phyloP scores from a whole-genome alignment of 1,284 basidiomycete species.

The Fomitopsis betulina region DNA sequence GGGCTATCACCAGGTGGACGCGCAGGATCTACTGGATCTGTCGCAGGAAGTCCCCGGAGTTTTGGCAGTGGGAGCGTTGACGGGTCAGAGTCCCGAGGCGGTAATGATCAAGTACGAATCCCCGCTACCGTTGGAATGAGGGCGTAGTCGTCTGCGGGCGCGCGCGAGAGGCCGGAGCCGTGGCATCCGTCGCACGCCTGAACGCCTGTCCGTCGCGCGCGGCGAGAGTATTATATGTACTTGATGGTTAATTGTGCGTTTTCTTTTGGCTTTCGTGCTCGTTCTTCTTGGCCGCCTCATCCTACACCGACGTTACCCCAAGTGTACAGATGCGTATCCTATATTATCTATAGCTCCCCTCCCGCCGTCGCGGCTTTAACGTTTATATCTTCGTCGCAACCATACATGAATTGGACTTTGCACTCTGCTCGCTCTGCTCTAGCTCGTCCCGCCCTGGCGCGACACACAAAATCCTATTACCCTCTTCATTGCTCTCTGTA shows the following conservation, averaged over 20 bases:
- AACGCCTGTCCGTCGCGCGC: neutral
- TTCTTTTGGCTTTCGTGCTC: constrained; percentile 5
- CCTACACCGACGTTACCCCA: neutral
- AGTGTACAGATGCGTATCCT: neutral
- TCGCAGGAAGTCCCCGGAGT: constrained; percentile 17
- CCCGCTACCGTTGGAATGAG: constrained; percentile 30
- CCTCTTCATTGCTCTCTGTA: neutral
- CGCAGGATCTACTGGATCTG: constrained; percentile 21
- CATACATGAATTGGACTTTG: neutral
- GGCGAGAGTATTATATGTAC: neutral
- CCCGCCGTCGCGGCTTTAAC: neutral
- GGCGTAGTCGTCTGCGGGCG: constrained; percentile 13
- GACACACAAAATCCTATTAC: neutral
- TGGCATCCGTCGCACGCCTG: neutral
- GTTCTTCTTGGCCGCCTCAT: neutral
- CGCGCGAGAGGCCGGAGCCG: neutral
- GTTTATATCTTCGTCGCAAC: neutral
- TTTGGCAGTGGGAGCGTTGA: constrained; percentile 9
- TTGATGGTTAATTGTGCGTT: constrained; percentile 3
- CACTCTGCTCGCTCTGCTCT: neutral
- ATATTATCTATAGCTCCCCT: neutral
- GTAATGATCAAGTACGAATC: constrained; percentile 29
- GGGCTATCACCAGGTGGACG: constrained; percentile 17
- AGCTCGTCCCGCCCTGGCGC: neutral
- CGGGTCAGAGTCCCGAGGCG: constrained; percentile 14